Percentiles rank a stretch among this genome's conserved stretches.
Conservation (phyloP, 805 yeast species). For the Kuraishia borneana region DNA sequence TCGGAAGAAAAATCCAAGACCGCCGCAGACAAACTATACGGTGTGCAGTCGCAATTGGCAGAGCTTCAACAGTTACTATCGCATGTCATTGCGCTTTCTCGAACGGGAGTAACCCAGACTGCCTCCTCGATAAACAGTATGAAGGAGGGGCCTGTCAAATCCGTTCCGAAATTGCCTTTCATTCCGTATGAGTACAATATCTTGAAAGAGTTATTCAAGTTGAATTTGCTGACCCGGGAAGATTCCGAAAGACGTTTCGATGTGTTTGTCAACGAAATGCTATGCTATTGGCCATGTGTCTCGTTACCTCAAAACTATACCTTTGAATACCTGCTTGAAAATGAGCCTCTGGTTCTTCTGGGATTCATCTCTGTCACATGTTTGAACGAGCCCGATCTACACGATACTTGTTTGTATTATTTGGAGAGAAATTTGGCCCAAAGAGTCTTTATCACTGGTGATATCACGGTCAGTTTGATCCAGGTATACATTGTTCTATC, state of each 20-base stretch:
- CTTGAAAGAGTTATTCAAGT: conserved; percentile 24
- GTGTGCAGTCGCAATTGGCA: conserved; percentile 17
- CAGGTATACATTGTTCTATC: conserved; percentile 33
- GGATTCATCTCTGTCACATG: conserved; percentile 36
- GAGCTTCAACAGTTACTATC: conserved; percentile 19
- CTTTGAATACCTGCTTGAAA: conserved; percentile 27
- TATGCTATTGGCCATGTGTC: conserved; percentile 37
- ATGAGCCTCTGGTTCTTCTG: conserved; percentile 30
- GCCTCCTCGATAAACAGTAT: conserved; percentile 23
- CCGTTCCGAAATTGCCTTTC: conserved; percentile 21
- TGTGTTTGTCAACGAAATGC: conserved; percentile 25
- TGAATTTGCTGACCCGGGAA: conserved; percentile 19
- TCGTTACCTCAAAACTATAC: conserved; percentile 25
- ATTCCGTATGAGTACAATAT: conserved; percentile 24
- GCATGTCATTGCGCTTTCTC: conserved; percentile 11
- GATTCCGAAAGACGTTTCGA: conserved; percentile 23
- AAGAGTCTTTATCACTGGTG: conserved; percentile 30
- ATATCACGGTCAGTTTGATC: conserved; percentile 28
- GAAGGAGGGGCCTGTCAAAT: conserved; percentile 22
- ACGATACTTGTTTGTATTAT: conserved; percentile 29
- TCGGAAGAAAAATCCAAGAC: not conserved
- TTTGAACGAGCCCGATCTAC: conserved; percentile 30
- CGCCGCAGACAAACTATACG: conserved; percentile 6
- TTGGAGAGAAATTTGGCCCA: conserved; percentile 33
- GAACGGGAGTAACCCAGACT: conserved; percentile 1